phyloP scores from a whole-genome alignment of 306 rosid species.

The Fragaria vesca region DNA sequence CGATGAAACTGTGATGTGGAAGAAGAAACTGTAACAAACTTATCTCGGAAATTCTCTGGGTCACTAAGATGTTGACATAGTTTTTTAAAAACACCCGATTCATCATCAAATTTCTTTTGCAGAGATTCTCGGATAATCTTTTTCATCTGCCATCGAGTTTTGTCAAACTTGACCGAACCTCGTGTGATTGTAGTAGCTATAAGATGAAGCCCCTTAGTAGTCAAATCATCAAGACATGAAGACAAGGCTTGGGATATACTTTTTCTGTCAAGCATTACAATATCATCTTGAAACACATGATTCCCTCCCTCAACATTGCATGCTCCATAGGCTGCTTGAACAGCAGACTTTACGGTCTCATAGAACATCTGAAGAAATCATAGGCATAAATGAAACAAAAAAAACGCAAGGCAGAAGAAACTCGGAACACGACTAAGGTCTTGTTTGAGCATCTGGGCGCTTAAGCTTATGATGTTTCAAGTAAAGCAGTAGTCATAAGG shows the following conservation, averaged over 20 bases:
- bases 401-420: background rate
- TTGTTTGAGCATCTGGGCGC: background rate
- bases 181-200: constrained; percentile 51
- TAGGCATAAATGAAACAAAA: background rate
- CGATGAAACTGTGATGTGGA: constrained; percentile 31
- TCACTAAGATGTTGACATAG: constrained; percentile 49
- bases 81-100: constrained; percentile 34
- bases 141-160: constrained; percentile 67
- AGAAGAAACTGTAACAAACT: constrained; percentile 27
- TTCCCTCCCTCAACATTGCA: constrained; percentile 27
- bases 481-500: background rate
- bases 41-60: constrained; percentile 46
- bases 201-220: constrained; percentile 60
- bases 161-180: constrained; percentile 41
- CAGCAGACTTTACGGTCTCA: constrained; percentile 49
- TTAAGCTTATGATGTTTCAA: background rate
- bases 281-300: constrained; percentile 37
- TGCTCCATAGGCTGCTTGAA: constrained; percentile 56
- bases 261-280: constrained; percentile 16
- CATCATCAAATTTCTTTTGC: constrained; percentile 31
- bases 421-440: background rate
- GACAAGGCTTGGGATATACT: constrained; percentile 32
- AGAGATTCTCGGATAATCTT: constrained; percentile 43
- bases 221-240: constrained; percentile 57
- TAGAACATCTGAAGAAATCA: constrained; percentile 56